These are phyloP conservation scores for Xerocomellus dryophilus DNA, from an alignment of 768 basidiomycete genomes.

Conservation along the genomic window DNA sequence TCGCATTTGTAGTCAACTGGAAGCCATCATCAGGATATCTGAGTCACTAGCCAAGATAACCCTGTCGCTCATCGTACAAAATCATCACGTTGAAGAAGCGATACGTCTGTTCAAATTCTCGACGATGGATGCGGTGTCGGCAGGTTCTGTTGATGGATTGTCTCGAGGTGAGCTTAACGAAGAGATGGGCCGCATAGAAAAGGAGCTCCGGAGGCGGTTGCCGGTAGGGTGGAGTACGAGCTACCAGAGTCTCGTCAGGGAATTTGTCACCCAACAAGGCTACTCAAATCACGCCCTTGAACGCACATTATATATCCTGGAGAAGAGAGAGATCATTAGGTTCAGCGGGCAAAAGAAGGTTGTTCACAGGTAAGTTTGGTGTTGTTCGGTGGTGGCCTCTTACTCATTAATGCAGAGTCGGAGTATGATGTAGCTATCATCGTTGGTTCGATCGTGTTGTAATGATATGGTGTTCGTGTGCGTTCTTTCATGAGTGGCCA, in stretches of 20 bases:
- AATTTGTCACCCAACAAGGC: conserved; percentile 92
- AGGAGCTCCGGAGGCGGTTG: conserved; percentile 75
- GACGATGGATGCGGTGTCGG: conserved; percentile 98
- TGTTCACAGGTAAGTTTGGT: conserved; percentile 41
- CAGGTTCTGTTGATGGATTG: conserved; percentile 89
- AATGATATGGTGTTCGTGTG: background rate
- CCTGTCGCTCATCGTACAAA: conserved; percentile 78
- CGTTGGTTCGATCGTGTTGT: background rate
- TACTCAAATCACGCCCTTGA: conserved; percentile 90
- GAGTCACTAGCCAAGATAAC: conserved; percentile 96
- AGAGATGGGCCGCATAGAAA: conserved; percentile 88
- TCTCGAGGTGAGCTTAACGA: conserved; percentile 90
- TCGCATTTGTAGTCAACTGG: conserved; percentile 66
- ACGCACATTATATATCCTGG: conserved; percentile 84
- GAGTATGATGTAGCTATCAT: conserved; percentile 18
- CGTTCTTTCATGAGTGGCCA: background rate
- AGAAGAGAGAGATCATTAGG: conserved; percentile 92
- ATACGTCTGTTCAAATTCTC: conserved; percentile 98
- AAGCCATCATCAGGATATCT: conserved; percentile 98
- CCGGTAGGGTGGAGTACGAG: conserved; percentile 97
- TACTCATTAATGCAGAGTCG: conserved; percentile 25
- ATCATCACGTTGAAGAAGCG: conserved; percentile 95
- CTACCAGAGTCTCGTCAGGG: conserved; percentile 87
- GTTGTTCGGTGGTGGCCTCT: background rate
- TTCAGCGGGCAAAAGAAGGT: conserved; percentile 63